phyloP scores from a whole-genome alignment of 2,329 filamentous ascomycete species.

The Stemphylium vesicarium region DNA sequence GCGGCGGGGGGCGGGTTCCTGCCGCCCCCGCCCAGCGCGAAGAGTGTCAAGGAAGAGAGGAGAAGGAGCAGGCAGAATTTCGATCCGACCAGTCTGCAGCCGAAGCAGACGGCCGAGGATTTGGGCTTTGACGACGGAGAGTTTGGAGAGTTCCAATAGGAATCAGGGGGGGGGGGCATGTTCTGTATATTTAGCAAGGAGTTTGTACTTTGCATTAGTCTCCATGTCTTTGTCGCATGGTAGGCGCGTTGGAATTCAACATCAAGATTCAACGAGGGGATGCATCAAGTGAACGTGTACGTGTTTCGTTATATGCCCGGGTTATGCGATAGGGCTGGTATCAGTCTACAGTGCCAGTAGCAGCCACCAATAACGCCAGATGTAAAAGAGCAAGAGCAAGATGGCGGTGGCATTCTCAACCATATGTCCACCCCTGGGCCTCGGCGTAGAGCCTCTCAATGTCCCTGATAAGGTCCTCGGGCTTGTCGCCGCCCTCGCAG shows the following conservation, averaged over 20 bases:
- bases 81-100: slow-evolving; percentile 23
- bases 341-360: slow-evolving; percentile 2
- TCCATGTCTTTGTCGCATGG: slow-evolving; percentile 24
- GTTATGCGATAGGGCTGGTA: not conserved
- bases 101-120: slow-evolving; percentile 58
- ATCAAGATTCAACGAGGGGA: not conserved
- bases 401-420: not conserved
- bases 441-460: slow-evolving; percentile 71
- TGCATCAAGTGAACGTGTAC: not conserved
- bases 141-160: slow-evolving; percentile 78
- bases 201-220: slow-evolving; percentile 16
- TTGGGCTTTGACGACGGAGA: slow-evolving; percentile 86
- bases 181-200: slow-evolving; percentile 26
- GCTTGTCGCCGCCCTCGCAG: slow-evolving; percentile 71
- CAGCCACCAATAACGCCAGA: not conserved
- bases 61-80: slow-evolving; percentile 58
- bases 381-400: not conserved
- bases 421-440: slow-evolving; percentile 38
- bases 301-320: not conserved
- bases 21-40: slow-evolving; percentile 70
- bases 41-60: slow-evolving; percentile 67
- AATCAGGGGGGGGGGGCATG: not conserved
- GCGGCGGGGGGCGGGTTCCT: slow-evolving; percentile 54
- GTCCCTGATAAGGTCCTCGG: slow-evolving; percentile 76
- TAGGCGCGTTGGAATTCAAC: slow-evolving; percentile 20